Evolutionary conservation across 345 rosid species (phyloP), one percentile per base, ranked within the genome.

Genomic region (Iberis pinnata): DNA sequence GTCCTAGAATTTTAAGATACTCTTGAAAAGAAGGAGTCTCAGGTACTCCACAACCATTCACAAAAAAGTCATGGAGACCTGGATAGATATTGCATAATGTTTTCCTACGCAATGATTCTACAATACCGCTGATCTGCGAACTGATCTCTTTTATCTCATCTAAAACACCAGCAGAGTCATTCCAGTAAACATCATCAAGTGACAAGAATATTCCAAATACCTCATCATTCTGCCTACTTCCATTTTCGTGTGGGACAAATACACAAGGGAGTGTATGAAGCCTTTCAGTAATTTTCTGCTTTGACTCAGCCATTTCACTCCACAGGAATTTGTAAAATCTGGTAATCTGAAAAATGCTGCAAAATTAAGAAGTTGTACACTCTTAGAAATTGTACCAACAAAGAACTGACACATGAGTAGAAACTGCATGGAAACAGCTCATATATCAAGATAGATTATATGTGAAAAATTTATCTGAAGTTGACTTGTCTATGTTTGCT

Each of bases 61-160:
- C 86, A 73, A 88, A 88, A 68, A 92, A 92, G 9, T 81, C 86
- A 71, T 65, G 81, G 49, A 92, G 88, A 54, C 96, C 84, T 2
- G 93, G 82, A 71, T 88, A 92, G 46, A 83, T 64, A 77, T 65
- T 63, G 67, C 76, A 72, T 69, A 92, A 68, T 44, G 78, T 73
- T 73, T 80, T 87, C 64, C 69, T 43, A 58, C 12, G 56, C 27
- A 79, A 63, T 44, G 76, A 71, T 39, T 63, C 73, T 57, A 55
- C 67, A 33, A 70, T 43, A 36, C 60, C 61, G 53, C 72, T 53
- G 42, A 56, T 31, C 44, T 66, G 63, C 39, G 75, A 58, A 56
- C 69, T 65, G 41, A 54, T 64, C 56, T 65, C 71, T 70, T 71
- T 77, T 65, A 82, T 70, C 65, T 64, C 72, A 58, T 81, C 73